phyloP scores from a whole-genome alignment of 306 rosid genomes.

The Dalbergia cochinchinensis region DNA sequence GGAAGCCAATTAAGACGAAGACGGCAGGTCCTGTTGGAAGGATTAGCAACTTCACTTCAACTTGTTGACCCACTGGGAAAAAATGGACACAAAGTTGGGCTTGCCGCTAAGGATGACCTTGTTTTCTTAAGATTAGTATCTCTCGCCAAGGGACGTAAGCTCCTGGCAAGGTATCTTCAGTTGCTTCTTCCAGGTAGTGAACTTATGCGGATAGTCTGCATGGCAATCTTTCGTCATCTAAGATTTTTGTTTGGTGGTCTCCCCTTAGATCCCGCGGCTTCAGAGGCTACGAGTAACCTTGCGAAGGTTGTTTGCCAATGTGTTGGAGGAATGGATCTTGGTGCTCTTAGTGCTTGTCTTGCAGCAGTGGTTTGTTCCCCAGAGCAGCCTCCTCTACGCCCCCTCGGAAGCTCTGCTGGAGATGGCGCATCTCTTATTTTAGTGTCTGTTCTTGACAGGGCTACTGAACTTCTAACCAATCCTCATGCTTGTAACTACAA shows the following conservation, averaged over 20 bases:
- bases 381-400: slow-evolving; percentile 68
- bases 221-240: slow-evolving; percentile 66
- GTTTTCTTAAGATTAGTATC: slow-evolving; percentile 60
- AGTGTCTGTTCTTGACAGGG: slow-evolving; percentile 64
- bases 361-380: slow-evolving; percentile 70
- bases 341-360: slow-evolving; percentile 68
- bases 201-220: slow-evolving; percentile 64
- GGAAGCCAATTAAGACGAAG: slow-evolving; percentile 63
- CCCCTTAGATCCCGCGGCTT: slow-evolving; percentile 56
- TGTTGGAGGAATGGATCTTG: slow-evolving; percentile 60
- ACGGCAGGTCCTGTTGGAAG: slow-evolving; percentile 66
- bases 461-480: slow-evolving; percentile 55
- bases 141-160: slow-evolving; percentile 64
- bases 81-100: slow-evolving; percentile 58
- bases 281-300: slow-evolving; percentile 55
- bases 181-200: slow-evolving; percentile 66
- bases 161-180: slow-evolving; percentile 59
- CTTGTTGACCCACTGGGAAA: slow-evolving; percentile 66
- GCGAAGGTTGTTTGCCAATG: slow-evolving; percentile 58
- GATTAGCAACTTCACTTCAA: slow-evolving; percentile 64
- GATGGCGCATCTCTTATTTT: slow-evolving; percentile 65
- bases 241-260: slow-evolving; percentile 68
- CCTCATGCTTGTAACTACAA: slow-evolving; percentile 59
- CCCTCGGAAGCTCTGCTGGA: slow-evolving; percentile 61
- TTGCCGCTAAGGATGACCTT: slow-evolving; percentile 64